Base-by-base conservation (phyloP, 441 rosid genomes). In the Populus hybrid region DNA sequence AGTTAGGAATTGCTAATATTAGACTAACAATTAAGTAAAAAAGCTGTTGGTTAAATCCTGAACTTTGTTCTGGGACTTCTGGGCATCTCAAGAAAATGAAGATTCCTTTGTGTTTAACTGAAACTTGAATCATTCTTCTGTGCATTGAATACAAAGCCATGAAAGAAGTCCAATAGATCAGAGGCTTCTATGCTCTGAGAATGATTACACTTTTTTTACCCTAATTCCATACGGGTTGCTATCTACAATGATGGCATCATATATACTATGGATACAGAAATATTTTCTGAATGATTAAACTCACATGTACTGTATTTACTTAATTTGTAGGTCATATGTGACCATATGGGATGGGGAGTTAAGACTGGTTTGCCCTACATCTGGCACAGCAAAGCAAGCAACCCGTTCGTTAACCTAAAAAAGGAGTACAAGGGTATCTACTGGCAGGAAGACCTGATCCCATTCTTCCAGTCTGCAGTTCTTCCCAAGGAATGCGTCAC, bases 301-400 rank as follows among this genome's bases (percentile, higher is more conserved):
- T 73, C 53, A 72, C 7, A 36, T 65, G 42, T 30, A 6, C 20
- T 40, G 20, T 16, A 20, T 69, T 36, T 40, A 21, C 23, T 28
- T 38, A 80, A 70, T 9, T 24, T 81, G 20, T 53, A 94, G 98
- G 94, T 94, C 57, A 93, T 94, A 10, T 91, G 97, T 46, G 98
- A 94, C 81, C 98, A 94, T 82, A 80, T 94, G 81, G 93, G 97
- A 63, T 79, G 85, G 81, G 98, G 98, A 79, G 96, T 94, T 82
- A 94, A 94, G 88, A 91, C 98, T 0, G 98, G 98, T 26, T 74
- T 94, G 84, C 98, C 98, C 4, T 94, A 94, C 88, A 92, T 94
- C 71, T 94, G 91, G 92, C 97, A 94, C 89, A 94, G 97, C 94
- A 94, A 94, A 81, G 98, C 98, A 5, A 94, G 98, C 87, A 94